Percentiles rank a stretch among this genome's conserved stretches.
Conservation (phyloP, 257 asterid species). For the Nicotiana undulata region DNA sequence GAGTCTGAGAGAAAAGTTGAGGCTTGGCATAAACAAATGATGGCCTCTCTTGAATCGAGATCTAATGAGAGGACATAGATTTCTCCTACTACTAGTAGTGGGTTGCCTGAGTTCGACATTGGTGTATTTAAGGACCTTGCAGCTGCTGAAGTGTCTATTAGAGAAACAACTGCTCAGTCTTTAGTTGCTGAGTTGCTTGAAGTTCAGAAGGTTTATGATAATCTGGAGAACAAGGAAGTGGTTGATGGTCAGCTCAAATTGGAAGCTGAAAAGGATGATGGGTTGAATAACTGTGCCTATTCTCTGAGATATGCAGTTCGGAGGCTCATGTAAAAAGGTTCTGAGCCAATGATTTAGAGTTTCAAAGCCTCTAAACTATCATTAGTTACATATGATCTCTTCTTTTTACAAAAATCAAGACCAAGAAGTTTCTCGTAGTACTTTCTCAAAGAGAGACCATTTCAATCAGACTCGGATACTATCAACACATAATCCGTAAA, state of each 20-base stretch:
- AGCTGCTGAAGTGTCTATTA: conserved; percentile 42
- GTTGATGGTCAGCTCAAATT: conserved; percentile 63
- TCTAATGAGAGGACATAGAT: conserved; percentile 18
- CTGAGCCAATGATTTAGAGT: background rate
- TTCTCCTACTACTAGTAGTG: conserved; percentile 22
- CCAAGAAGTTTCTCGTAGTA: background rate
- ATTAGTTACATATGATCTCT: background rate
- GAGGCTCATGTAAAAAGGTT: conserved; percentile 44
- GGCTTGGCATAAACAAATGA: conserved; percentile 5
- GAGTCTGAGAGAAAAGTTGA: conserved; percentile 21
- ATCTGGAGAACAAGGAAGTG: conserved; percentile 65
- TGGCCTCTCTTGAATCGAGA: conserved; percentile 23
- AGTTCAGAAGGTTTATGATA: conserved; percentile 71
- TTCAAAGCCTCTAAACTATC: background rate
- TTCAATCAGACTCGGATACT: background rate
- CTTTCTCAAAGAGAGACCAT: background rate
- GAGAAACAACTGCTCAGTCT: conserved; percentile 66
- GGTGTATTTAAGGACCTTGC: conserved; percentile 79
- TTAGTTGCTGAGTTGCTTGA: conserved; percentile 62
- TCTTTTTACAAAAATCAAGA: background rate
- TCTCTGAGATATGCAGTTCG: conserved; percentile 91
- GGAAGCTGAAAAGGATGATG: conserved; percentile 95
- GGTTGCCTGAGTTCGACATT: conserved; percentile 80
- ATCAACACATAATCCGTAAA: background rate
- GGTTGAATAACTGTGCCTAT: conserved; percentile 85